Conservation (phyloP, 73 alveolate species). For the Durusdinium trenchii region DNA sequence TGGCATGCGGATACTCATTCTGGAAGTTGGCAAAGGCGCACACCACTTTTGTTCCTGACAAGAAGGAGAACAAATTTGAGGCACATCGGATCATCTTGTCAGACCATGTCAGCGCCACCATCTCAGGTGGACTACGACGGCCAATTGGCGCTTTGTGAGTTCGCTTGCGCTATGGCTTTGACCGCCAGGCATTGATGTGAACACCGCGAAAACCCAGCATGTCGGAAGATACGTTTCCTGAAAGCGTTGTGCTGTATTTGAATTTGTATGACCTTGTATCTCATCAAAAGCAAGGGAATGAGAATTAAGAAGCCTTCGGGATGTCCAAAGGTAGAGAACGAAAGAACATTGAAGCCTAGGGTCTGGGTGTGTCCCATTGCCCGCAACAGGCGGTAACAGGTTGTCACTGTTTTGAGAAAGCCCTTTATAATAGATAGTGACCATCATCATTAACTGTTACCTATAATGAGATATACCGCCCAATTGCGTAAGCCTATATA, state of each 20-base stretch:
- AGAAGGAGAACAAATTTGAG: no score
- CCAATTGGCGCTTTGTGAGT: conserved; percentile 76
- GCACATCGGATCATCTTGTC: no score
- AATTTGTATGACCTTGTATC: neutral
- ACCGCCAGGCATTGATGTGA: conserved; percentile 28
- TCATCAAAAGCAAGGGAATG: neutral
- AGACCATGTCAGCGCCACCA: neutral
- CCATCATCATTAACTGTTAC: no score
- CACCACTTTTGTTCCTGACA: no score
- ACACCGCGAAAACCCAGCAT: neutral
- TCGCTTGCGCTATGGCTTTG: conserved; percentile 82
- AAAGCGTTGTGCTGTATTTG: neutral
- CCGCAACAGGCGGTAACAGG: no score
- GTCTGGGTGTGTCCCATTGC: no score
- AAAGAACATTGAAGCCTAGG: neutral
- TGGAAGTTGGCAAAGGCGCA: no score
- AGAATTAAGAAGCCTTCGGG: neutral
- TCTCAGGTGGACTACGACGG: conserved; percentile 75
- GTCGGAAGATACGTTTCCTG: neutral
- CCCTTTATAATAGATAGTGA: no score
- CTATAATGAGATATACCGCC: no score
- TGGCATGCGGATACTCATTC: no score
- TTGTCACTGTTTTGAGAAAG: no score
- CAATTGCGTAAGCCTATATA: no score
- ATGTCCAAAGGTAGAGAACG: neutral